A percentile compares a stretch with the other conserved stretches of the same genome.
Evolutionary conservation across 176 grass and related monocot species (phyloP).

Genomic region (Eleusine coracana): DNA sequence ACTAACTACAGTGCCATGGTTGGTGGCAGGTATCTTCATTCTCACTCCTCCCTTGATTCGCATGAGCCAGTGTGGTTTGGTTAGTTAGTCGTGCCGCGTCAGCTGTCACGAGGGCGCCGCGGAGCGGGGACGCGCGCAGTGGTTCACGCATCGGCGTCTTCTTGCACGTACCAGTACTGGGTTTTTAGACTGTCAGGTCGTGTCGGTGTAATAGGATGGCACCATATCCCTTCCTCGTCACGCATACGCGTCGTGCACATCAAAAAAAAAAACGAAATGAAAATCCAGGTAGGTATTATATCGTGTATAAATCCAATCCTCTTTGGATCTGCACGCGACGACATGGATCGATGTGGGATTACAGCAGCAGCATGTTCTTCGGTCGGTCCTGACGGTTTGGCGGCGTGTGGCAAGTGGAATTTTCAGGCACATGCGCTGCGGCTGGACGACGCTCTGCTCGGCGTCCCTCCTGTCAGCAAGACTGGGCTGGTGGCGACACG

Average conservation of each 20-base stretch:
- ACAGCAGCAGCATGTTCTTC: too few relatives aligned
- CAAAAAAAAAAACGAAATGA: background rate
- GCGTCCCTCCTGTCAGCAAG: background rate
- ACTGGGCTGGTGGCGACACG: background rate
- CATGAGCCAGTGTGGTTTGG: background rate
- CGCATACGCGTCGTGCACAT: background rate
- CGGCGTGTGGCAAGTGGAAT: background rate
- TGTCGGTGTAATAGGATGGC: background rate
- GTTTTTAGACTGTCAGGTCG: too few relatives aligned
- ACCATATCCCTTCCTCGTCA: background rate
- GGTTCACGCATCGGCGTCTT: background rate
- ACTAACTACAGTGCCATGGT: background rate
- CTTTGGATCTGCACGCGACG: background rate
- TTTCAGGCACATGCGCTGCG: background rate
- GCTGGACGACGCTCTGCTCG: background rate
- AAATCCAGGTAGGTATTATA: background rate
- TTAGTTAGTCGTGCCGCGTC: background rate
- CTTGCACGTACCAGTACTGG: background rate
- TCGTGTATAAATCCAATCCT: too few relatives aligned
- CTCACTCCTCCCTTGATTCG: constrained; percentile 1
- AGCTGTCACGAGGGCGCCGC: background rate
- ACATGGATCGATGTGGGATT: background rate
- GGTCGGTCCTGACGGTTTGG: background rate
- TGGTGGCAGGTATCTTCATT: constrained; percentile 24
- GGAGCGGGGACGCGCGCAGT: background rate